phyloP scores from a whole-genome alignment of 192 early-diverging fungal species.

The Backusella australiensis region DNA sequence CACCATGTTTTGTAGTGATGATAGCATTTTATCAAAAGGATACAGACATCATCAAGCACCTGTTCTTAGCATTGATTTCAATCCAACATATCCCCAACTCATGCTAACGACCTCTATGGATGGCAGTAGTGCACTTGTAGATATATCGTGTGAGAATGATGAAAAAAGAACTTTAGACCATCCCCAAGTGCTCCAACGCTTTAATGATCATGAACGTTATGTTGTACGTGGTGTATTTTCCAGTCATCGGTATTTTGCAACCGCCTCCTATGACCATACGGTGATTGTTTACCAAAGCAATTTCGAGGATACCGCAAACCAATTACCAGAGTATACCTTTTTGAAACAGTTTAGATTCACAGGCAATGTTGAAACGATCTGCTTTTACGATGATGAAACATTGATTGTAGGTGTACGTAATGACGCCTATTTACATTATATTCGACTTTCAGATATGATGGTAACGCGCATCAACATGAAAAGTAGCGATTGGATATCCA shows the following conservation, averaged over 20 bases:
- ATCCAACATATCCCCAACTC: conserved; percentile 47
- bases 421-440: conserved; percentile 71
- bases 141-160: conserved; percentile 20
- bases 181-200: conserved; percentile 46
- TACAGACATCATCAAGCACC: conserved; percentile 56
- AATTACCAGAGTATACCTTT: conserved; percentile 13
- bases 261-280: conserved; percentile 72
- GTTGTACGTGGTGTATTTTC: conserved; percentile 62
- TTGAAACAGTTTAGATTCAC: conserved; percentile 28
- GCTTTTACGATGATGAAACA: conserved; percentile 42
- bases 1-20: conserved; percentile 39
- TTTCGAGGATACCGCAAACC: conserved; percentile 6
- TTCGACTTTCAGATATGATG: conserved; percentile 44
- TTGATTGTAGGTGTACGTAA: conserved; percentile 64
- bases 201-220: conserved; percentile 72
- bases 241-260: conserved; percentile 44
- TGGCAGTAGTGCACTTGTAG: conserved; percentile 37
- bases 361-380: conserved; percentile 66
- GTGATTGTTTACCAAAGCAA: conserved; percentile 54
- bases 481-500: conserved; percentile 73
- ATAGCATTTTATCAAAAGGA: conserved; percentile 28
- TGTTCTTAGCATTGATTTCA: conserved; percentile 60
- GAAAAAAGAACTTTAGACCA: neutral
- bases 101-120: conserved; percentile 60
- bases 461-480: conserved; percentile 66